phyloP scores from a whole-genome alignment of 169 alveolate genomes.

The Cryptosporidium felis region DNA sequence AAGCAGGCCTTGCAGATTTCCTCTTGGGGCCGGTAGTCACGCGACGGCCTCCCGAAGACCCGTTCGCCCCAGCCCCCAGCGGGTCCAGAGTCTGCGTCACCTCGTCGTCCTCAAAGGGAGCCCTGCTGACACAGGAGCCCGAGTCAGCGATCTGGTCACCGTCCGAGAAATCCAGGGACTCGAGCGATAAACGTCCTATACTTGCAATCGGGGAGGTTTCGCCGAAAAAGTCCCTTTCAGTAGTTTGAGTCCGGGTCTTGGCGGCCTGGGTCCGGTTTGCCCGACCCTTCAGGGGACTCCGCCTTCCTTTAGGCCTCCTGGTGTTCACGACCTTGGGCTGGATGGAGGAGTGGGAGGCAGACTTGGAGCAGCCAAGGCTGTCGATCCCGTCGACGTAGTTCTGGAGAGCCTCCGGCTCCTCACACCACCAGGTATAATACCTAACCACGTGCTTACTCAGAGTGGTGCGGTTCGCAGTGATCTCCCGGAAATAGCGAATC shows the following conservation, averaged over 20 bases:
- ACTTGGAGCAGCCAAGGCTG: conserved; percentile 78
- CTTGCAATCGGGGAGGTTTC: conserved; percentile 5
- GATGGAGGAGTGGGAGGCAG: conserved; percentile 71
- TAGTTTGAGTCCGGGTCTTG: neutral
- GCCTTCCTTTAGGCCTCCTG: neutral
- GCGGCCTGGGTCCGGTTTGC: neutral
- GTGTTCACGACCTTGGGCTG: conserved; percentile 26
- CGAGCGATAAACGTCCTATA: conserved; percentile 9
- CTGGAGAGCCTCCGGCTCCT: conserved; percentile 88
- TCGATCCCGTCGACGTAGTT: conserved; percentile 78
- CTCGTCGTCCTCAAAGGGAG: conserved; percentile 56
- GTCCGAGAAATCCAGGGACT: neutral
- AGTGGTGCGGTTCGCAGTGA: conserved; percentile 87
- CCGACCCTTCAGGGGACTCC: neutral
- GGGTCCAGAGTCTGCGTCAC: too few species aligned
- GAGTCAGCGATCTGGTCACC: neutral
- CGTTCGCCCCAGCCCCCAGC: too few species aligned
- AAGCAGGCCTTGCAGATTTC: too few species aligned
- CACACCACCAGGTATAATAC: conserved; percentile 93
- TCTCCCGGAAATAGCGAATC: conserved; percentile 86
- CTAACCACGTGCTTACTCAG: conserved; percentile 89
- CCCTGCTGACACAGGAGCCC: conserved; percentile 37
- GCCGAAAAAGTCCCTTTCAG: neutral
- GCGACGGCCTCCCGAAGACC: too few species aligned
- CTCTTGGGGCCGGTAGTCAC: neutral